Conservation (phyloP, 495 filamentous ascomycete species). For the Staphylotrichum longicolle region DNA sequence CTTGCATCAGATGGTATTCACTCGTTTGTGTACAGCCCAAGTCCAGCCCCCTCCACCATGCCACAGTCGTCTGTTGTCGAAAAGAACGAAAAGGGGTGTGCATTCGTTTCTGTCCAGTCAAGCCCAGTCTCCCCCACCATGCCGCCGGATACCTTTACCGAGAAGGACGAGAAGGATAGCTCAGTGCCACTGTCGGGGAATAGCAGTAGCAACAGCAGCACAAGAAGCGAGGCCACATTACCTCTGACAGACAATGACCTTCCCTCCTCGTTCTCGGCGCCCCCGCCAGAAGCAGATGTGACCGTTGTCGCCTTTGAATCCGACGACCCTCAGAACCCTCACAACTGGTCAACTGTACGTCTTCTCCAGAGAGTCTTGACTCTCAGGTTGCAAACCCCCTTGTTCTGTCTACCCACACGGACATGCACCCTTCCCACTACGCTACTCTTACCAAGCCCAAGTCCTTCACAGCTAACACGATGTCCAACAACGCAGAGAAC, state of each 20-base stretch:
- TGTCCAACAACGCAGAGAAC: constrained; percentile 12
- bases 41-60: no score
- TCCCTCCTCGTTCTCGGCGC: not conserved
- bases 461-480: not conserved
- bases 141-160: not conserved
- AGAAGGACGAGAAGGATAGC: not conserved
- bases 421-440: no score
- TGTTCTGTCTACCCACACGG: no score
- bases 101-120: not conserved
- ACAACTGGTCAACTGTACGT: constrained; percentile 31
- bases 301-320: constrained; percentile 25
- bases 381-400: no score
- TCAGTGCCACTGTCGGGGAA: not conserved
- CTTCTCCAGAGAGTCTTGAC: not conserved
- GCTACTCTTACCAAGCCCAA: not conserved
- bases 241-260: constrained; percentile 1
- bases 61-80: no score
- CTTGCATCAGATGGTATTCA: no score
- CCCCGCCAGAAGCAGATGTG: not conserved
- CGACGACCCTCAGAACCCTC: constrained; percentile 28
- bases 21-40: no score
- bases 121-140: not conserved
- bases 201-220: constrained; percentile 5
- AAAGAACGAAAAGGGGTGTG: not conserved
- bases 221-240: constrained; percentile 4